Base-by-base conservation (phyloP, 768 basidiomycete species). In the Lactarius tabidus region DNA sequence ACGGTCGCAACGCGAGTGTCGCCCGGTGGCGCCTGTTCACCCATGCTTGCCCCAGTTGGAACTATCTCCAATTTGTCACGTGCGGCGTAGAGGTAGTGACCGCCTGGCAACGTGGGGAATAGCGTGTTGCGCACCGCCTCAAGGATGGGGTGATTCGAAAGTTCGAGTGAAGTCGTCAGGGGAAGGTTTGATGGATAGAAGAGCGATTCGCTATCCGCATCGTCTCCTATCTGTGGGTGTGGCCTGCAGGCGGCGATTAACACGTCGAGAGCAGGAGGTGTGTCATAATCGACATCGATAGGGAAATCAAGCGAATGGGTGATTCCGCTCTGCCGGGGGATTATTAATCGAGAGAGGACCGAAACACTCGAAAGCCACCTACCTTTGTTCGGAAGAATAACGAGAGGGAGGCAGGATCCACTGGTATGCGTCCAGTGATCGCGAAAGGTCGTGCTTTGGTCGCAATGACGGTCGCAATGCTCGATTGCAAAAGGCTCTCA, bases 371-470 rank as follows among this genome's bases (percentile, higher is more conserved):
- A 29, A 56, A 18, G 38, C 29, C n/a, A 74, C 81, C 48, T 68
- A 87, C 91, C 83, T 89, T 88, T 45, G 89, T 85, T 26, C 90
- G 81, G 78, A 93, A 93, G 79, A 92, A 92, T 60, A 93, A 76
- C 15, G 85, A 82, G 41, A 91, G 76, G 65, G 83, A 82, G 3
- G 84, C 79, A 20, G 87, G 83, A 74, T 91, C 89, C 45, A 90
- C 76, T 8, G 87, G 87, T 55, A 91, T 87, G 36, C 85, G 79
- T 1, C 91, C 90, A 14, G 82, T 83, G 15, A 86, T 81, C 1
- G 85, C 81, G 73, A 87, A 89, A 51, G 87, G 84, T 3, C 80
- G 80, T 36, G 83, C 78, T 72, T 86, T 91, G 17, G 84, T 82
- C 14, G 75, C 76, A 57, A 91, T 76, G 60, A 92, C 73, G 43